Base-by-base conservation (phyloP, 1,284 basidiomycete genomes). In the Pseudozyma hubeiensis region DNA sequence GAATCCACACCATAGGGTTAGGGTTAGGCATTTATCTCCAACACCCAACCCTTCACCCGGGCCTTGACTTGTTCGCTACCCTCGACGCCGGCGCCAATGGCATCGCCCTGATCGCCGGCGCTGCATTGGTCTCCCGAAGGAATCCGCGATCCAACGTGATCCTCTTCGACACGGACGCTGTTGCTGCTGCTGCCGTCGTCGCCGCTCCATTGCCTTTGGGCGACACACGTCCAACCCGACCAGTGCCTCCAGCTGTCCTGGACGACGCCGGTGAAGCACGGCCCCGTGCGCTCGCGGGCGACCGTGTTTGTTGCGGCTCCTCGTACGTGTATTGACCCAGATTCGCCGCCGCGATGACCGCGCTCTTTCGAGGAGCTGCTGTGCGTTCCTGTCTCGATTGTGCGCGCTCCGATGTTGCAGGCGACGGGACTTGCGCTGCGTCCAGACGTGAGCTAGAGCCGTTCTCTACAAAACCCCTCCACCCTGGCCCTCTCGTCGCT, bases 241-340 rank as follows among this genome's bases (percentile, higher is more conserved):
- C 43, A 1, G 14, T 44, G 24, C 24, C 24, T 24, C 1, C 24
- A 24, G 24, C 24, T 24, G 24, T 50, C 34, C 30, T 48, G 11
- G 51, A 47, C 13, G 45, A 53, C 14, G 45, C 49, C 13, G 35
- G 35, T 19, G 46, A 41, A n/a, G 37, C 39, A 19, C 29, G 48
- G 14, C 10, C 34, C 24, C 30, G 10, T 11, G 35, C 35, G 24
- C 24, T 24, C 24, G 24, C 24, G 8, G 43, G 16, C 50, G 39
- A 43, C 3, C 8, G 19, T 11, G 5, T 47, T 16, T 1, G 19
- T 67, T 51, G 29, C 2, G 17, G 53, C 5, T 68, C 64, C 8
- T 64, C 40, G 52, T 67, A 73, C 0, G 44, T 17, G 33, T 50
- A 73, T 31, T 56, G 70, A 1, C 17, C 57, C 4, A 73, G 46